phyloP scores from a whole-genome alignment of 495 filamentous ascomycete genomes.

The Penicillium egyptiacum region DNA sequence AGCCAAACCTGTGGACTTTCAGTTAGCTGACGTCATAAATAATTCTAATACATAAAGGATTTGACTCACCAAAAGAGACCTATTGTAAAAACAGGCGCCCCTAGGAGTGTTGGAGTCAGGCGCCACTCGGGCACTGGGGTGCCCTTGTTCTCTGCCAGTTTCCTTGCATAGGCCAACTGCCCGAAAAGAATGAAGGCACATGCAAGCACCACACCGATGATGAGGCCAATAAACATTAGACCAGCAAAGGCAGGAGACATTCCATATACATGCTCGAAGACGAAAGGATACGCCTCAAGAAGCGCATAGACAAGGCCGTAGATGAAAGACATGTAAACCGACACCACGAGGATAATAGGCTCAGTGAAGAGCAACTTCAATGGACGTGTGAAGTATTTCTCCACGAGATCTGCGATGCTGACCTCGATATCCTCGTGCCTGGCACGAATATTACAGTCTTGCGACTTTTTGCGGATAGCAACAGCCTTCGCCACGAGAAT shows the following conservation, averaged over 20 bases:
- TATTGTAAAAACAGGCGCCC: constrained; percentile 49
- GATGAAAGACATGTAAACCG: constrained; percentile 49
- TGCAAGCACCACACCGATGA: constrained; percentile 35
- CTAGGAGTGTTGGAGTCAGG: constrained; percentile 47
- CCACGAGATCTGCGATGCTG: constrained; percentile 33
- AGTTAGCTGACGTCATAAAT: neutral
- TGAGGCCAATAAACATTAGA: constrained; percentile 41
- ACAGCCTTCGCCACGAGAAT: constrained; percentile 44
- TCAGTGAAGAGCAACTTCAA: constrained; percentile 45
- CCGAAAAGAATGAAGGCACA: constrained; percentile 30
- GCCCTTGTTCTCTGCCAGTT: constrained; percentile 33
- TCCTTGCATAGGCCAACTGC: constrained; percentile 32
- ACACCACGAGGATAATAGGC: constrained; percentile 47
- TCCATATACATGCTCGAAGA: constrained; percentile 39
- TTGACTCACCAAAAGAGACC: constrained; percentile 55
- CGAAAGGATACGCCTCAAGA: constrained; percentile 44
- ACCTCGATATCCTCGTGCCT: constrained; percentile 50
- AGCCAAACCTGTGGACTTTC: constrained; percentile 39
- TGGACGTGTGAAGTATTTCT: constrained; percentile 47
- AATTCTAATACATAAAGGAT: neutral
- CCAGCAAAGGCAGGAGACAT: constrained; percentile 39
- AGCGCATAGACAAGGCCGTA: constrained; percentile 48
- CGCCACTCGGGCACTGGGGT: constrained; percentile 44
- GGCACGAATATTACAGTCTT: constrained; percentile 50
- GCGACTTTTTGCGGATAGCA: constrained; percentile 37